Evolutionary conservation across 768 basidiomycete species (phyloP).

Genomic region (Auriculariales sp.): DNA sequence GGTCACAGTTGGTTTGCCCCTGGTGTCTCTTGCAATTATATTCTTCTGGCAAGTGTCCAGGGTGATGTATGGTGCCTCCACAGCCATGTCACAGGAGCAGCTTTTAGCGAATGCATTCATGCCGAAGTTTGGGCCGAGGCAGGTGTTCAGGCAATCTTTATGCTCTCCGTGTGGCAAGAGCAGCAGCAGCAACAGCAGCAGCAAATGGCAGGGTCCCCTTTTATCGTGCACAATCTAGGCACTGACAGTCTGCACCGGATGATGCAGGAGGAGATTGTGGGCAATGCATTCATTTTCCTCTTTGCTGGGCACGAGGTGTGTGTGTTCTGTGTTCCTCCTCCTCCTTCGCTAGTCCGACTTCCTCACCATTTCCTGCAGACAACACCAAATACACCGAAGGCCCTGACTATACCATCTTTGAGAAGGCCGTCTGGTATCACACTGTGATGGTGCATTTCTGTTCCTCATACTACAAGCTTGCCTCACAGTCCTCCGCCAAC

Average conservation of each 20-base stretch:
- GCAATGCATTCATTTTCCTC: conserved; percentile 6
- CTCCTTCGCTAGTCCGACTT: conserved; percentile 5
- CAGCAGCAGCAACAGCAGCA: neutral
- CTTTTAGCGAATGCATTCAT: conserved; percentile 3
- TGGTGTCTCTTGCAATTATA: too few relatives aligned
- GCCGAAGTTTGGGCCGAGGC: conserved; percentile 2
- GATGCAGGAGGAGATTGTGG: conserved; percentile 1
- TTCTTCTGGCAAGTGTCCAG: too few relatives aligned
- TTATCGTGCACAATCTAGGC: conserved; percentile 1
- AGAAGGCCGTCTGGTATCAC: neutral
- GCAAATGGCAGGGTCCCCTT: too few relatives aligned
- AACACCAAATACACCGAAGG: neutral
- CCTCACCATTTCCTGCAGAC: neutral
- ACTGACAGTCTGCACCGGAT: conserved; percentile 1
- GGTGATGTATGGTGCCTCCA: conserved; percentile 2
- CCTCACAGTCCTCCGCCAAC: too few relatives aligned
- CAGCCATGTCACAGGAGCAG: conserved; percentile 1
- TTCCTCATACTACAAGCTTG: too few relatives aligned
- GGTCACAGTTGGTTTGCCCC: too few relatives aligned
- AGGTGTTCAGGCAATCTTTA: neutral
- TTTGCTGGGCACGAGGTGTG: conserved; percentile 7
- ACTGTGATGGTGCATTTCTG: conserved; percentile 2
- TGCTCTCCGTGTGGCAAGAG: neutral
- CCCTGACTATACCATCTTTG: neutral
- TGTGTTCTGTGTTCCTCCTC: conserved; percentile 3